A percentile compares a stretch with the other conserved stretches of the same genome.
Conservation (phyloP, 495 filamentous ascomycete species). For the Xylaria telfairii region DNA sequence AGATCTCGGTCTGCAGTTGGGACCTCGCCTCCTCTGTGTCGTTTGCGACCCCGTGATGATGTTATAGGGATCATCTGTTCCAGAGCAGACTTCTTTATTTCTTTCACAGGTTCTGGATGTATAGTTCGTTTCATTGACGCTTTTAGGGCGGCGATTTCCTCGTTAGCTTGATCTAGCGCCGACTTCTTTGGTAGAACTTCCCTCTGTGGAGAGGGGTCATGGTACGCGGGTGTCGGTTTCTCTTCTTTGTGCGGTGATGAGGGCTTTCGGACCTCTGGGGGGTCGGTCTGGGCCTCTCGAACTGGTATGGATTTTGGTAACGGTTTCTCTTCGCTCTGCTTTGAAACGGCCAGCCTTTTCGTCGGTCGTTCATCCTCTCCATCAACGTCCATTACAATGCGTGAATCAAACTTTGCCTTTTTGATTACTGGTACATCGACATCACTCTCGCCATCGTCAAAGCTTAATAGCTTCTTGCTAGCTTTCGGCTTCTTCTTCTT, state of each 20-base stretch:
- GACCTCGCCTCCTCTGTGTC: slow-evolving; percentile 61
- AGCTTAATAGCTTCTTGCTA: slow-evolving; percentile 84
- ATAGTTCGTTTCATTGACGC: slow-evolving; percentile 88
- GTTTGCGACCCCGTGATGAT: slow-evolving; percentile 79
- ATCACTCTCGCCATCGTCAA: slow-evolving; percentile 86
- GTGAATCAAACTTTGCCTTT: slow-evolving; percentile 90
- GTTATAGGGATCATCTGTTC: slow-evolving; percentile 86
- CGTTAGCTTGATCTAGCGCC: slow-evolving; percentile 80
- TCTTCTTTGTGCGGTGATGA: slow-evolving; percentile 35
- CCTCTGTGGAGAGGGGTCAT: slow-evolving; percentile 54
- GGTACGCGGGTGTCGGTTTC: slow-evolving; percentile 26
- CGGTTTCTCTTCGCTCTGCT: slow-evolving; percentile 40
- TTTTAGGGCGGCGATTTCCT: slow-evolving; percentile 88
- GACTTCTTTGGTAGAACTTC: slow-evolving; percentile 61
- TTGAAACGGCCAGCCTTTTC: slow-evolving; percentile 34
- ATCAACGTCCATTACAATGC: slow-evolving; percentile 70
- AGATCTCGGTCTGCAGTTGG: slow-evolving; percentile 59
- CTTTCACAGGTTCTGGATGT: slow-evolving; percentile 60
- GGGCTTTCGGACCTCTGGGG: slow-evolving; percentile 28
- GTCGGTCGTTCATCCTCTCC: slow-evolving; percentile 41
- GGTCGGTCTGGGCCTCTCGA: slow-evolving; percentile 28
- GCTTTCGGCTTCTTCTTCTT: slow-evolving; percentile 81
- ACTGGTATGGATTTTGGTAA: slow-evolving; percentile 39
- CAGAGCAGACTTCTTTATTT: slow-evolving; percentile 60
- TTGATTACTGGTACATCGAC: slow-evolving; percentile 70